These are phyloP conservation scores for Nannizzia gypsea DNA, from an alignment of 2,329 filamentous ascomycete species.

Conservation along the genomic window DNA sequence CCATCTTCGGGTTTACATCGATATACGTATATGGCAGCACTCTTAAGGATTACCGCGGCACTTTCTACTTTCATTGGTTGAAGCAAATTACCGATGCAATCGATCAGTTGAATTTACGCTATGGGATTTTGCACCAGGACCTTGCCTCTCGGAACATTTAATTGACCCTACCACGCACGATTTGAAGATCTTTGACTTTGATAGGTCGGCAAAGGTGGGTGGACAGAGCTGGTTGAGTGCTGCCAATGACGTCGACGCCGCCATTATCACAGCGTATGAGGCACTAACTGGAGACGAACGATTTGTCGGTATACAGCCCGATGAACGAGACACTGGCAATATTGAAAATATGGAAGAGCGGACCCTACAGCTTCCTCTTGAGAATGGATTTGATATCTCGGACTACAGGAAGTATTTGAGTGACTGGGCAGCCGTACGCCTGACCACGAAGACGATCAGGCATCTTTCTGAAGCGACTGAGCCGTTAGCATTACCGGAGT, in stretches of 20 bases:
- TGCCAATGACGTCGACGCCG: conserved; percentile 5
- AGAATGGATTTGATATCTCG: conserved; percentile 8
- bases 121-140: conserved; percentile 10
- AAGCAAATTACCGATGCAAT: conserved; percentile 10
- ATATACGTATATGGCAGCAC: conserved; percentile 9
- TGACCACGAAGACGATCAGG: conserved; percentile 8
- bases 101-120: conserved; percentile 11
- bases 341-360: conserved; percentile 7
- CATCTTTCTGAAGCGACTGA: conserved; percentile 7
- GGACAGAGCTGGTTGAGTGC: neutral
- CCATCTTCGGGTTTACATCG: conserved; percentile 7
- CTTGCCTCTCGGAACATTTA: conserved; percentile 10
- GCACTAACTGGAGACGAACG: conserved; percentile 5
- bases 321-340: conserved; percentile 5
- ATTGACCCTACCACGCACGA: conserved; percentile 5
- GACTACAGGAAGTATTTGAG: conserved; percentile 3
- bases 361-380: neutral
- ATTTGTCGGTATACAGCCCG: neutral
- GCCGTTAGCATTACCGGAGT: conserved; percentile 2
- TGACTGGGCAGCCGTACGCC: conserved; percentile 6
- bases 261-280: conserved; percentile 10
- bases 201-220: conserved; percentile 4
- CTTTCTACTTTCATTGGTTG: conserved; percentile 11
- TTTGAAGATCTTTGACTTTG: conserved; percentile 9
- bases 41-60: conserved; percentile 6